phyloP scores from a whole-genome alignment of 2,329 filamentous ascomycete species.

The Biscogniauxia sp. region DNA sequence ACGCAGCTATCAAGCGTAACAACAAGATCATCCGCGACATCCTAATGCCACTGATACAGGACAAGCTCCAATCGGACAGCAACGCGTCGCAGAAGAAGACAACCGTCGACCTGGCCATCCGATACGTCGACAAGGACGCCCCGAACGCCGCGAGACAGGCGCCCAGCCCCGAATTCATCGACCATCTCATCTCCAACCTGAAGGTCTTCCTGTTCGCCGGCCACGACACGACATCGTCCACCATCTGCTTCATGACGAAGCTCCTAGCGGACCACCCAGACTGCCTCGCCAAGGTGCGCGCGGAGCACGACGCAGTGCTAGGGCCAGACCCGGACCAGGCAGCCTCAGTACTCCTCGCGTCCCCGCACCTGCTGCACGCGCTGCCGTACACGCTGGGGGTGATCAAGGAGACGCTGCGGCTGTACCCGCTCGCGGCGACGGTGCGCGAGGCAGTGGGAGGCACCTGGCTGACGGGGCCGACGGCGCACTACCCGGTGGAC shows the following conservation, averaged over 20 bases:
- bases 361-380: conserved; percentile 31
- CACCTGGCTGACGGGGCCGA: conserved; percentile 22
- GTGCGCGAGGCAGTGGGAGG: conserved; percentile 19
- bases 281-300: conserved; percentile 31
- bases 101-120: conserved; percentile 27
- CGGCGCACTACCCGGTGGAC: conserved; percentile 25
- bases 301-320: conserved; percentile 37
- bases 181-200: conserved; percentile 33
- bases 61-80: conserved; percentile 15
- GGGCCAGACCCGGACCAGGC: conserved; percentile 27
- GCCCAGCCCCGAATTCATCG: conserved; percentile 25
- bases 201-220: conserved; percentile 39
- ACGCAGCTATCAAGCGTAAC: conserved; percentile 22
- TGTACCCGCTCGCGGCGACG: conserved; percentile 31
- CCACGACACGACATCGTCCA: conserved; percentile 37
- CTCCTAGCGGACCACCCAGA: conserved; percentile 31
- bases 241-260: conserved; percentile 35
- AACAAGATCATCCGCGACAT: conserved; percentile 22
- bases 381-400: conserved; percentile 37
- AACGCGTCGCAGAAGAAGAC: conserved; percentile 23
- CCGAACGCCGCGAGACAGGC: conserved; percentile 17
- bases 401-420: conserved; percentile 37
- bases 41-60: conserved; percentile 26
- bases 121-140: conserved; percentile 24
- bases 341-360: conserved; percentile 12